Conservation (phyloP, 1,284 basidiomycete species). For the Porogramme epimiltina region DNA sequence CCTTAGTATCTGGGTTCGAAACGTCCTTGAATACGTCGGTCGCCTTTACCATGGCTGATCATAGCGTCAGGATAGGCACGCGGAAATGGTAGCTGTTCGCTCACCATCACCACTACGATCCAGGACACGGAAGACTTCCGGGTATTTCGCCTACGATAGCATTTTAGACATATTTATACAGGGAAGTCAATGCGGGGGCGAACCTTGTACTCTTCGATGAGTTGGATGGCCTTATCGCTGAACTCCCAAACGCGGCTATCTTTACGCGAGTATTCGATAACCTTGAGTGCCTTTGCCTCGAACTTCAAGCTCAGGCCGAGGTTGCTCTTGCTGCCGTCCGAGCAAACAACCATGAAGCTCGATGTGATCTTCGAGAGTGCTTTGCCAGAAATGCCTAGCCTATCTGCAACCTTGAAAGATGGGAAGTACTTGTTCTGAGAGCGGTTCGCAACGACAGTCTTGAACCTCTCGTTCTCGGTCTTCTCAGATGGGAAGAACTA, state of each 20-base stretch:
- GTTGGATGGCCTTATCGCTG: slow-evolving; percentile 82
- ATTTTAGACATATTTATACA: background rate
- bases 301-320: slow-evolving; percentile 96
- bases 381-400: slow-evolving; percentile 71
- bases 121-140: slow-evolving; percentile 76
- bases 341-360: slow-evolving; percentile 83
- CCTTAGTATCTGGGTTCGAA: slow-evolving; percentile 63
- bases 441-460: slow-evolving; percentile 59
- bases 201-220: slow-evolving; percentile 86
- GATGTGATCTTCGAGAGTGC: slow-evolving; percentile 91
- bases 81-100: slow-evolving; percentile 20
- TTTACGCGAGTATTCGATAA: slow-evolving; percentile 92
- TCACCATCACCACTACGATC: slow-evolving; percentile 72
- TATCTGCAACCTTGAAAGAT: slow-evolving; percentile 73
- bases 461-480: slow-evolving; percentile 79
- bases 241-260: slow-evolving; percentile 91
- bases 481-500: slow-evolving; percentile 87
- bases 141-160: slow-evolving; percentile 61
- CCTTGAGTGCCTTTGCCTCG: slow-evolving; percentile 94
- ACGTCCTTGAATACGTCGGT: slow-evolving; percentile 70
- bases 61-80: background rate
- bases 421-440: slow-evolving; percentile 69
- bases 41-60: slow-evolving; percentile 71
- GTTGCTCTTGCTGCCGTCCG: slow-evolving; percentile 83
- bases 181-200: slow-evolving; percentile 9